phyloP scores from a whole-genome alignment of 306 rosid genomes.

The Boehmeria nivea region DNA sequence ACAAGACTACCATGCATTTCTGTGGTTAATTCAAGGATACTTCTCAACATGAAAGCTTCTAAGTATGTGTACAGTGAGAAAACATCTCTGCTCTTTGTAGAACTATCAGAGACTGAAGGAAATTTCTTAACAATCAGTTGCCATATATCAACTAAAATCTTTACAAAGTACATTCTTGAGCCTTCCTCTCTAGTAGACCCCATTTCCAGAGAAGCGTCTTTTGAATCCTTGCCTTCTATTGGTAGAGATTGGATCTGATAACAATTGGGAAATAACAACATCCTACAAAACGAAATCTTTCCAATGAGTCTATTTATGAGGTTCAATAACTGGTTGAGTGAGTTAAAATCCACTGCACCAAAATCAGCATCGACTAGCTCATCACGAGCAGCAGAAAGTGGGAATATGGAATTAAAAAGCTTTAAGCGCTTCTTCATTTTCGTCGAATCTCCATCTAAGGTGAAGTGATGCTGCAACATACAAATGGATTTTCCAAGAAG shows the following conservation, averaged over 20 bases:
- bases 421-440: constrained; percentile 49
- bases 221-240: constrained; percentile 28
- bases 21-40: constrained; percentile 45
- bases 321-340: constrained; percentile 45
- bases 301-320: constrained; percentile 48
- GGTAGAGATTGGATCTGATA: constrained; percentile 13
- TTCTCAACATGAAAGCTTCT: constrained; percentile 54
- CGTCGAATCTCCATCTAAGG: constrained; percentile 44
- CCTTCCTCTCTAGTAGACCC: constrained; percentile 26
- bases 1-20: constrained; percentile 47
- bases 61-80: constrained; percentile 45
- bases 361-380: constrained; percentile 55
- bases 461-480: constrained; percentile 58
- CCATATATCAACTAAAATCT: constrained; percentile 64
- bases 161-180: constrained; percentile 44
- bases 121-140: constrained; percentile 50
- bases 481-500: constrained; percentile 71
- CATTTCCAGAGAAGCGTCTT: constrained; percentile 30
- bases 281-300: constrained; percentile 58
- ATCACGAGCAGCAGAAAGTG: constrained; percentile 30
- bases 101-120: constrained; percentile 36
- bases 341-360: constrained; percentile 35
- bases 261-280: constrained; percentile 48
- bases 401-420: constrained; percentile 52
- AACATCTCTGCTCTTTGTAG: constrained; percentile 30